Percentiles rank a stretch among this genome's conserved stretches.
These are phyloP conservation scores for Trifolium pratense DNA, from an alignment of 306 rosid species.

Conservation along the genomic window DNA sequence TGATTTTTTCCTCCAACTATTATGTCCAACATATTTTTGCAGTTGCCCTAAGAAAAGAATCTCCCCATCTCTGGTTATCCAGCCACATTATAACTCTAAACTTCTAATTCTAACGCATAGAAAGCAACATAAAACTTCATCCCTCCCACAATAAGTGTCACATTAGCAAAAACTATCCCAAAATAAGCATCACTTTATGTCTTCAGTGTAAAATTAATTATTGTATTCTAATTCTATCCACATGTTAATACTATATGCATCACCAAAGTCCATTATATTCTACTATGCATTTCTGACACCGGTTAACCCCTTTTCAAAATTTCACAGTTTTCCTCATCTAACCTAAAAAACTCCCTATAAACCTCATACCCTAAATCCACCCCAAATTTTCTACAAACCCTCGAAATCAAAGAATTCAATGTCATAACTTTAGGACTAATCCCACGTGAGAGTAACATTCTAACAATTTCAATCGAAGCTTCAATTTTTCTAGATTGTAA, in stretches of 20 bases:
- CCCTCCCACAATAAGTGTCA: background rate
- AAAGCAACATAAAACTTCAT: background rate
- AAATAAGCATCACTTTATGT: background rate
- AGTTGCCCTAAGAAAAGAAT: background rate
- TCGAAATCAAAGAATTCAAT: conserved; percentile 66
- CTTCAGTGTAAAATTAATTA: background rate
- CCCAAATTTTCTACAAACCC: conserved; percentile 54
- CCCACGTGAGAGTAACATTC: conserved; percentile 70
- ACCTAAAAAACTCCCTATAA: conserved; percentile 64
- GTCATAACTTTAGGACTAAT: conserved; percentile 64
- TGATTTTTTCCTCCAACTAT: background rate
- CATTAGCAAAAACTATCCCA: background rate
- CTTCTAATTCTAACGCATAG: background rate
- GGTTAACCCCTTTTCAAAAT: conserved; percentile 3
- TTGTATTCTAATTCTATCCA: background rate
- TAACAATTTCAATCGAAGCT: conserved; percentile 53
- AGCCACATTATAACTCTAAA: background rate
- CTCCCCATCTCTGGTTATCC: background rate
- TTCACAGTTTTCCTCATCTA: conserved; percentile 41
- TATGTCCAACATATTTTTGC: conserved; percentile 14
- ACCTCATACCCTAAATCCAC: conserved; percentile 54
- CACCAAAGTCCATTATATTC: background rate
- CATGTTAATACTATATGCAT: background rate
- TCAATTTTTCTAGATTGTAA: conserved; percentile 61
- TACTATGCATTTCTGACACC: background rate